Percentiles rank a stretch among this genome's conserved stretches.
These are phyloP conservation scores for Pseudonitzschia pungens DNA, from an alignment of 108 stramenopile species.

Conservation along the genomic window DNA sequence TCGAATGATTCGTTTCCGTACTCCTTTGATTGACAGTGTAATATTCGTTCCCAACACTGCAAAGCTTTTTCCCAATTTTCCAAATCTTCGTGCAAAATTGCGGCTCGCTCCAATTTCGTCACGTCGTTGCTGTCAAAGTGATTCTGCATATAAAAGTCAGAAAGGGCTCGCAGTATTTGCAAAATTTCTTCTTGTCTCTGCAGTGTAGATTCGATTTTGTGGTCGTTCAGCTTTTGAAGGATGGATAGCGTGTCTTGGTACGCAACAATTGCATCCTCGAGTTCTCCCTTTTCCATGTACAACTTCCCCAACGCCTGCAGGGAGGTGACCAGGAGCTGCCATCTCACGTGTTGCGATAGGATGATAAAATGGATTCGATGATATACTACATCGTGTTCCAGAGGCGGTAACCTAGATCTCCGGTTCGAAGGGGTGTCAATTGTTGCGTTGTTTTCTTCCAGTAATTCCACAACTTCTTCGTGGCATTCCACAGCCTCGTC, in stretches of 20 bases:
- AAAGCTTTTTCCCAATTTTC: slow-evolving; percentile 26
- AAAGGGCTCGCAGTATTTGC: slow-evolving; percentile 24
- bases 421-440: background rate
- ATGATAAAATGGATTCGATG: slow-evolving; percentile 28
- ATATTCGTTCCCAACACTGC: slow-evolving; percentile 34
- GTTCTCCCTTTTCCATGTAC: slow-evolving; percentile 38
- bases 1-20: slow-evolving; percentile 33
- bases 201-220: background rate
- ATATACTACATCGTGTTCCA: slow-evolving; percentile 12
- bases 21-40: slow-evolving; percentile 29
- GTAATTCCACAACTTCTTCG: slow-evolving; percentile 33
- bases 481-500: slow-evolving; percentile 43
- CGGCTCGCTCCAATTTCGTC: slow-evolving; percentile 21
- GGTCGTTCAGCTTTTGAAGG: slow-evolving; percentile 7
- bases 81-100: slow-evolving; percentile 31
- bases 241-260: slow-evolving; percentile 32
- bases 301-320: slow-evolving; percentile 37
- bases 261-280: slow-evolving; percentile 38
- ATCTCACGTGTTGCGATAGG: slow-evolving; percentile 17
- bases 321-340: slow-evolving; percentile 28
- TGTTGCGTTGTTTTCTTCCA: slow-evolving; percentile 9
- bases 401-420: background rate
- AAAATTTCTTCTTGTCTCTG: slow-evolving; percentile 31
- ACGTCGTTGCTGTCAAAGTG: slow-evolving; percentile 12
- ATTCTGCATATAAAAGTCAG: slow-evolving; percentile 22